phyloP scores from a whole-genome alignment of 2,329 filamentous ascomycete genomes.

The Podosphaera xanthii region DNA sequence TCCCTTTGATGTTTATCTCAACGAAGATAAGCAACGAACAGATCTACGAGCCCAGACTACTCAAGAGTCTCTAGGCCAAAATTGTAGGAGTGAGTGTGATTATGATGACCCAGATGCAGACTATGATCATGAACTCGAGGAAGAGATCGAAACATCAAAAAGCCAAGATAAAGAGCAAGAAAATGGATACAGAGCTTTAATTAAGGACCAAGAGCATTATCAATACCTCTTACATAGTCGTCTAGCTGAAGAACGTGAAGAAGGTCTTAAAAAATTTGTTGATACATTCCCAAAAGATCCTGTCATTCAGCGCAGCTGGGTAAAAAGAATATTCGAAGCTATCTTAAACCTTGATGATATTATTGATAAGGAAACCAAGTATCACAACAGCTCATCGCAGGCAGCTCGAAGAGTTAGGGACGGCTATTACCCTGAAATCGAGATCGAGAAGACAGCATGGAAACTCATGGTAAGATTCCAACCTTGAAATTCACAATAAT shows the following conservation, averaged over 20 bases:
- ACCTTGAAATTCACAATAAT: no score
- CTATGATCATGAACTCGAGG: neutral
- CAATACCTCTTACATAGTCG: neutral
- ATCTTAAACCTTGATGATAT: slow-evolving; percentile 1
- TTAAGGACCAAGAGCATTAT: slow-evolving; percentile 1
- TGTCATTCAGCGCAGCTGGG: neutral
- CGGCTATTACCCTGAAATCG: slow-evolving; percentile 1
- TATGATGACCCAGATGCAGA: neutral
- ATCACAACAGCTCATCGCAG: slow-evolving; percentile 1
- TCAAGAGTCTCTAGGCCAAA: neutral
- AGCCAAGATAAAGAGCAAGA: neutral
- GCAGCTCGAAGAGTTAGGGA: slow-evolving; percentile 1
- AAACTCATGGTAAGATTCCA: neutral
- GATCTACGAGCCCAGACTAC: neutral
- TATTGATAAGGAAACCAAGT: slow-evolving; percentile 1
- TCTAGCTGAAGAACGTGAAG: neutral
- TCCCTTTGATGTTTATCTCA: neutral
- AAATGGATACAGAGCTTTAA: neutral
- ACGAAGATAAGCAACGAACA: neutral
- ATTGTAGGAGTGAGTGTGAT: neutral
- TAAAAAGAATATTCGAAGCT: slow-evolving; percentile 2
- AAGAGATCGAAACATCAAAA: neutral
- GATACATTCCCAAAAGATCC: slow-evolving; percentile 1
- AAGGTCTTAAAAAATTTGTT: neutral
- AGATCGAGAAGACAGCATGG: slow-evolving; percentile 2